These are phyloP conservation scores for Tolypocladium tundrense DNA, from an alignment of 2,329 filamentous ascomycete genomes.

Conservation along the genomic window DNA sequence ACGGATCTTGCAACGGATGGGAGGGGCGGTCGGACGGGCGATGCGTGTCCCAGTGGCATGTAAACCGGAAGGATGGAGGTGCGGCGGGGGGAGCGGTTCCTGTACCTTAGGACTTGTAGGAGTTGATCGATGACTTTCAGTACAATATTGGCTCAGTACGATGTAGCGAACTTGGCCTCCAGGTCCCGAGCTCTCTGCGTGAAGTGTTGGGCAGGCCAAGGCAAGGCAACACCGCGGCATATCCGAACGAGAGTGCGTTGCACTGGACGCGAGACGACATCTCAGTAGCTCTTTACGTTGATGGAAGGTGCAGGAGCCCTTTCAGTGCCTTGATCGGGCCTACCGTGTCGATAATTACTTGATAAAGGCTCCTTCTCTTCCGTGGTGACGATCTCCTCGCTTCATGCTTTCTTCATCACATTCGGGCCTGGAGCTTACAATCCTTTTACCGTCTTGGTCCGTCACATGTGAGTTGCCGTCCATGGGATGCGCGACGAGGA, in stretches of 20 bases:
- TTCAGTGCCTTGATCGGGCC: neutral
- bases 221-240: neutral
- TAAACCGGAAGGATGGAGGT: constrained; percentile 5
- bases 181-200: neutral
- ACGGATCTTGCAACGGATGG: constrained; percentile 16
- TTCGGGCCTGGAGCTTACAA: neutral
- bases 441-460: neutral
- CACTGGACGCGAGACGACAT: neutral
- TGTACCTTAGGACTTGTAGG: constrained; percentile 9
- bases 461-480: neutral
- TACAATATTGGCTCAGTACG: neutral
- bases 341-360: neutral
- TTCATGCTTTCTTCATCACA: neutral
- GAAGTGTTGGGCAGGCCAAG: neutral
- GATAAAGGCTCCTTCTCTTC: neutral
- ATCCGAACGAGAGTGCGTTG: neutral
- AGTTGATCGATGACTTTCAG: constrained; percentile 9
- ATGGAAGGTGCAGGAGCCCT: neutral
- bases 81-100: constrained; percentile 1
- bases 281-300: neutral
- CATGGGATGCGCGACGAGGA: neutral
- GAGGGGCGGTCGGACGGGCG: constrained; percentile 4
- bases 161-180: neutral
- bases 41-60: constrained; percentile 8
- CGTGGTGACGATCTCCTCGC: neutral